Conservation (phyloP, 192 early-diverging fungal genomes). For the Mortierella antarctica region DNA sequence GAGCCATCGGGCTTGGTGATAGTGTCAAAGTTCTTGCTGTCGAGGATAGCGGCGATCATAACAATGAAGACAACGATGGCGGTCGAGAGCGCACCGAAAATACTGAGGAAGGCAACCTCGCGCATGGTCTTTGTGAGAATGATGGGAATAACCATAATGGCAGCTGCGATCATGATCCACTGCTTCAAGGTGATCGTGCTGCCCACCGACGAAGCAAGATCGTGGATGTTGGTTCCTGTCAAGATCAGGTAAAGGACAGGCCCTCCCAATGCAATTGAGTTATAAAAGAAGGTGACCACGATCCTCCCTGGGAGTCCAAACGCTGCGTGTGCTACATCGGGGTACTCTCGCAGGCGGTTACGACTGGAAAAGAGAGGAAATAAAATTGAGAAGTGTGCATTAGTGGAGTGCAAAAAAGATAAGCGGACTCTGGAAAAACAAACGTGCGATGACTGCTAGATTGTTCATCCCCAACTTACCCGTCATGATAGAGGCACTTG, state of each 20-base stretch:
- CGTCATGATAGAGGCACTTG: constrained; percentile 65
- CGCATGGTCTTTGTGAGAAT: constrained; percentile 74
- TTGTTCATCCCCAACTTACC: constrained; percentile 28
- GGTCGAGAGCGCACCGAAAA: constrained; percentile 75
- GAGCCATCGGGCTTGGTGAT: constrained; percentile 4
- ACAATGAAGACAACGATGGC: constrained; percentile 73
- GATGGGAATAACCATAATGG: constrained; percentile 70
- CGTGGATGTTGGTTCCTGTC: constrained; percentile 69
- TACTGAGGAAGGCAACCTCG: constrained; percentile 68
- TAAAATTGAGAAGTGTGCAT: too few relatives aligned
- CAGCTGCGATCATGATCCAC: constrained; percentile 71
- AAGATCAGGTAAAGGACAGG: constrained; percentile 73
- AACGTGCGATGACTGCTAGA: too few relatives aligned
- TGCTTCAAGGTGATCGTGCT: constrained; percentile 50
- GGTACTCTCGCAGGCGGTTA: constrained; percentile 66
- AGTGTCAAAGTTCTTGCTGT: constrained; percentile 57
- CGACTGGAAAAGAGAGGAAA: constrained; percentile 28
- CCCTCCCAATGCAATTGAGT: constrained; percentile 63
- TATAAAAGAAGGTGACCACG: constrained; percentile 66
- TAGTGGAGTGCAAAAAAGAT: too few relatives aligned
- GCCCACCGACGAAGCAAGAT: constrained; percentile 56
- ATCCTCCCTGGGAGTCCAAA: constrained; percentile 62
- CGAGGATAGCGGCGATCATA: constrained; percentile 55
- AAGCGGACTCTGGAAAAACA: too few relatives aligned
- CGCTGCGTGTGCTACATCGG: constrained; percentile 70